phyloP scores from a whole-genome alignment of 805 yeast genomes.

The Sugiyamaella lignohabitans region DNA sequence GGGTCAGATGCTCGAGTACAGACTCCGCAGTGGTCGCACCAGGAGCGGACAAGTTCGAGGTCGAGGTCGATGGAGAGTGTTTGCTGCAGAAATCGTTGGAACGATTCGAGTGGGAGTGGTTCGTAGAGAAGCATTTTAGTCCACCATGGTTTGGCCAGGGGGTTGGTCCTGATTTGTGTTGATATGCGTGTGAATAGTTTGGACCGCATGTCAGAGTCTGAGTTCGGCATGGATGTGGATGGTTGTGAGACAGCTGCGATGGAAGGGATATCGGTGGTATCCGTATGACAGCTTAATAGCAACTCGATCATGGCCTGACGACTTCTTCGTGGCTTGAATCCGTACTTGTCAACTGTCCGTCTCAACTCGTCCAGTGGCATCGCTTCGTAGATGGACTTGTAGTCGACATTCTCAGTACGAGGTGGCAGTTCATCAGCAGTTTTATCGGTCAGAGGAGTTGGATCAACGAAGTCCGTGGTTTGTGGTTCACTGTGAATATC shows the following conservation, averaged over 20 bases:
- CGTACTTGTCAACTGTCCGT: slow-evolving; percentile 5
- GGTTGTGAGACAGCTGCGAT: not conserved
- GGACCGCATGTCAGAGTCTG: not conserved
- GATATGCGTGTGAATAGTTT: slow-evolving; percentile 8
- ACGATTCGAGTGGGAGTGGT: slow-evolving; percentile 10
- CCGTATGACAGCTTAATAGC: slow-evolving; percentile 1
- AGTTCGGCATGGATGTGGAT: not conserved
- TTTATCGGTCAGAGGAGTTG: not conserved
- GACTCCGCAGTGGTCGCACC: slow-evolving; percentile 14
- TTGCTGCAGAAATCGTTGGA: slow-evolving; percentile 6
- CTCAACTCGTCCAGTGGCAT: not conserved
- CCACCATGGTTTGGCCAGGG: slow-evolving; percentile 15
- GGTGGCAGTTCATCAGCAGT: not conserved
- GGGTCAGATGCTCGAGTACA: too few species aligned
- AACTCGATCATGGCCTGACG: slow-evolving; percentile 12
- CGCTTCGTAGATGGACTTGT: not conserved
- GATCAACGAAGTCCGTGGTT: too few species aligned
- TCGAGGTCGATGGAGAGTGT: slow-evolving; percentile 5
- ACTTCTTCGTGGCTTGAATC: slow-evolving; percentile 12
- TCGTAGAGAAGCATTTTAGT: slow-evolving; percentile 9
- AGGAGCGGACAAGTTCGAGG: slow-evolving; percentile 1
- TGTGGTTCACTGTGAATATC: too few species aligned
- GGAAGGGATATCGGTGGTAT: not conserved
- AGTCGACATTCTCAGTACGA: not conserved
- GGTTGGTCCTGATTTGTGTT: slow-evolving; percentile 5